Percentiles rank a stretch among this genome's conserved stretches.
Evolutionary conservation across 2,329 filamentous ascomycete genomes (phyloP).

Genomic region (Arthrobotrys pseudoclavata): DNA sequence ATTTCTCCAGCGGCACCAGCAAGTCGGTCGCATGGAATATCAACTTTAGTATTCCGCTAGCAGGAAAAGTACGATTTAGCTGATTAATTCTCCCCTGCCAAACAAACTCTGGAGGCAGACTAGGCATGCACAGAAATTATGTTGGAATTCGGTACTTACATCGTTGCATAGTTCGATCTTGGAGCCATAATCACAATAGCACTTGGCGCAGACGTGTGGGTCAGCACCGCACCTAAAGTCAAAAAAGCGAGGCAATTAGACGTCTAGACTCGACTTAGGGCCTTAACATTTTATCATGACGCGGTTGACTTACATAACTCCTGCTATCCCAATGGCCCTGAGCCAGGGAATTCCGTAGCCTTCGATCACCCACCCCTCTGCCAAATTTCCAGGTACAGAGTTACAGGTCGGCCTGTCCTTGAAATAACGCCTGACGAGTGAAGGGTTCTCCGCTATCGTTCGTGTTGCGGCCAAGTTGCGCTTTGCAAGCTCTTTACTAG

Average conservation of each 20-base stretch:
- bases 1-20: slow-evolving; percentile 5
- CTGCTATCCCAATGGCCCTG: not conserved
- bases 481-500: not conserved
- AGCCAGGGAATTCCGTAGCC: not conserved
- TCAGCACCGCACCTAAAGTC: slow-evolving; percentile 2
- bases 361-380: not conserved
- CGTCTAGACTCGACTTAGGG: not conserved
- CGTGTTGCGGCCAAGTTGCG: not conserved
- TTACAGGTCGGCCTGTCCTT: slow-evolving; percentile 11
- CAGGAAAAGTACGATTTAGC: not conserved
- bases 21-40: slow-evolving; percentile 2
- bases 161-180: slow-evolving; percentile 12
- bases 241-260: too few relatives aligned
- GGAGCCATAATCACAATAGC: slow-evolving; percentile 1
- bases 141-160: not conserved
- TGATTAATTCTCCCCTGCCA: not conserved
- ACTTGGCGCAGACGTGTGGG: not conserved
- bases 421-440: slow-evolving; percentile 12
- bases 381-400: not conserved
- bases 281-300: not conserved
- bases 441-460: not conserved
- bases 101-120: too few relatives aligned
- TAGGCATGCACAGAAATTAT: too few relatives aligned
- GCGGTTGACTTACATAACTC: not conserved
- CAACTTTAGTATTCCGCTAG: not conserved